Percentiles rank a stretch among this genome's conserved stretches.
Conservation (phyloP, 1,284 basidiomycete species). For the Ustilago shanxiensis region DNA sequence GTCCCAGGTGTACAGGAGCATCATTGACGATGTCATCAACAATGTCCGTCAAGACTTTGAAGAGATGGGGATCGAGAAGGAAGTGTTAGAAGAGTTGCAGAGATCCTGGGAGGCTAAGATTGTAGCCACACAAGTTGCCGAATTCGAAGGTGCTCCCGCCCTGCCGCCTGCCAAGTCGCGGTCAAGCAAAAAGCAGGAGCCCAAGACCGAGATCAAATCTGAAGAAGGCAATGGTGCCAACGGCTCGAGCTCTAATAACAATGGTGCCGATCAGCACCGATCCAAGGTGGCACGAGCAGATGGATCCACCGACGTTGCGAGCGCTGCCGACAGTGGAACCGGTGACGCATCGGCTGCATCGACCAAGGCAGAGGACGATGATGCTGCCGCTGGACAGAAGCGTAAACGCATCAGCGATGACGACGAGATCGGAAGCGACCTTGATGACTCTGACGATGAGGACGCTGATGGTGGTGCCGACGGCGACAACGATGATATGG, state of each 20-base stretch:
- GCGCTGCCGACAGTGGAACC: constrained; percentile 14
- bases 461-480: constrained; percentile 73
- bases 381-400: constrained; percentile 50
- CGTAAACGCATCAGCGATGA: constrained; percentile 72
- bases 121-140: constrained; percentile 89
- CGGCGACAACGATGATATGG: constrained; percentile 80
- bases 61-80: constrained; percentile 93
- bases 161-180: constrained; percentile 51
- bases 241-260: constrained; percentile 16
- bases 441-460: constrained; percentile 87
- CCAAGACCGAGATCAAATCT: constrained; percentile 42
- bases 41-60: constrained; percentile 94
- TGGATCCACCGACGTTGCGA: constrained; percentile 32
- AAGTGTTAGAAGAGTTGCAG: constrained; percentile 88
- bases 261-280: constrained; percentile 34
- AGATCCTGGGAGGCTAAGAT: constrained; percentile 96
- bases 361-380: constrained; percentile 27
- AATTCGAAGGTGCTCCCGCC: constrained; percentile 79
- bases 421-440: constrained; percentile 93
- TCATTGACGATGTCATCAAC: constrained; percentile 95
- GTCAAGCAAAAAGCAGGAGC: constrained; percentile 40
- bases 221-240: constrained; percentile 27
- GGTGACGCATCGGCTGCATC: constrained; percentile 14
- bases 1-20: constrained; percentile 89
- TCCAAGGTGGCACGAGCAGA: constrained; percentile 50